Evolutionary conservation across 768 basidiomycete species (phyloP), one percentile per base, ranked within the genome.

Genomic region (Leucosporidium yakuticum): DNA sequence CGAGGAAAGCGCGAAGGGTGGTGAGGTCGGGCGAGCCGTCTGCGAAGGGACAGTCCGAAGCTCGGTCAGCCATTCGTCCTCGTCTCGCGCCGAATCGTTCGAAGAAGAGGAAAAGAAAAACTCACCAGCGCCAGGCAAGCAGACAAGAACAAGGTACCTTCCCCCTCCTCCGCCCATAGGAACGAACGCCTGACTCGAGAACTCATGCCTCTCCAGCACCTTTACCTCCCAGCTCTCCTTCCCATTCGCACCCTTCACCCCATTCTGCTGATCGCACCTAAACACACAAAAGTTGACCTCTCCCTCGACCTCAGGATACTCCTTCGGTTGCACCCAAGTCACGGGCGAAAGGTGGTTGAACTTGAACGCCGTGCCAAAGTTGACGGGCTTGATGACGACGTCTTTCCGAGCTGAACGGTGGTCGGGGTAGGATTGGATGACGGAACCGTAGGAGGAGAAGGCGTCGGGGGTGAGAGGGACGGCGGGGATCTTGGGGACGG

Each of bases 161-260:
- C 80, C 69, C 62, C 69, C 39, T 73, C 75, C 77, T 50, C 80
- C 78, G 7, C 91, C 90, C 90, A 98, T 92, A 14, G 96, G 95
- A 65, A 97, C 84, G 78, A 98, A 98, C 9, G 89, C 87, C 77
- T 97, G 95, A 73, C 88, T 95, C 19, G 90, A 94, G 77, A 83
- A 88, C 34, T 87, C 83, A 76, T 99, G 96, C 36, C 94, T 83
- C 79, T 99, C 96, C 69, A 98, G 80, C n/a, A 87, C 83, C 70
- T 83, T 83, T 68, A 97, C 79, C 68, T 82, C 82, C 74, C 86
- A 84, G 25, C 79, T 14, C 64, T 80, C 17, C 64, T 56, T 55
- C 48, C 69, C 63, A 19, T 32, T 29, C 49, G n/a, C 48, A 9
- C 15, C 32, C 39, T 25, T 31, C 77, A 74, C 50, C 82, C 81